Conservation (phyloP, 306 rosid species). For the Sindora glabra region DNA sequence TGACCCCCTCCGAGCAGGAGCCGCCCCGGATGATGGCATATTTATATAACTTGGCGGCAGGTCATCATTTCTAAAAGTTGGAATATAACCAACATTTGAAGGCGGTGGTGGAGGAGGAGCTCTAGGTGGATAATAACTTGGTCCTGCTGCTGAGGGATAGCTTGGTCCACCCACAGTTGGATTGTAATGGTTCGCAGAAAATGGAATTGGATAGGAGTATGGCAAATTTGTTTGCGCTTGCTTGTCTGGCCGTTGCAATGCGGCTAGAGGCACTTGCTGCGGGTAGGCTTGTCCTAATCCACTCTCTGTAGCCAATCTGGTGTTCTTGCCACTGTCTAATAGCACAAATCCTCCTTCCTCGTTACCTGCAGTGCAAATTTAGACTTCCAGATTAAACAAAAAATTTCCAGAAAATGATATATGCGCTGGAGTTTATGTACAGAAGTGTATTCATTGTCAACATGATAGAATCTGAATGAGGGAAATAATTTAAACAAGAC, state of each 20-base stretch:
- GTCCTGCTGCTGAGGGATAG: conserved; percentile 34
- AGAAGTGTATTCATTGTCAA: too few relatives aligned
- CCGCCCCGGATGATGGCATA: conserved; percentile 39
- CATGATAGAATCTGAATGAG: too few relatives aligned
- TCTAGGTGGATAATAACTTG: conserved; percentile 37
- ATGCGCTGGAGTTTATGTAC: too few relatives aligned
- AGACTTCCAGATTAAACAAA: neutral
- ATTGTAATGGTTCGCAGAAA: conserved; percentile 30
- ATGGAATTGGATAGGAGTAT: conserved; percentile 28
- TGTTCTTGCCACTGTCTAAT: conserved; percentile 20
- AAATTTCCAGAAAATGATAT: too few relatives aligned
- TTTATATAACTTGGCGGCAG: conserved; percentile 31
- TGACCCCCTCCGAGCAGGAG: conserved; percentile 21
- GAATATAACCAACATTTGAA: conserved; percentile 44
- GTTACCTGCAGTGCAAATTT: conserved; percentile 26
- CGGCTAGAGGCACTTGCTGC: conserved; percentile 23
- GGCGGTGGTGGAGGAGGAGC: conserved; percentile 59
- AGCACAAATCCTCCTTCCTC: conserved; percentile 34
- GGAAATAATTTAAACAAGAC: too few relatives aligned
- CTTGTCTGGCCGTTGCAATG: conserved; percentile 27
- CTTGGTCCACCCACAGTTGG: conserved; percentile 40
- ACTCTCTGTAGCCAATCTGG: conserved; percentile 30
- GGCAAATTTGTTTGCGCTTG: conserved; percentile 25
- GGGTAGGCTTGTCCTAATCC: conserved; percentile 28
- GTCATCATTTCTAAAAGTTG: conserved; percentile 36